Percentiles rank a stretch among this genome's conserved stretches.
These are phyloP conservation scores for Cercophora samala DNA, from an alignment of 495 filamentous ascomycete species.

Conservation along the genomic window DNA sequence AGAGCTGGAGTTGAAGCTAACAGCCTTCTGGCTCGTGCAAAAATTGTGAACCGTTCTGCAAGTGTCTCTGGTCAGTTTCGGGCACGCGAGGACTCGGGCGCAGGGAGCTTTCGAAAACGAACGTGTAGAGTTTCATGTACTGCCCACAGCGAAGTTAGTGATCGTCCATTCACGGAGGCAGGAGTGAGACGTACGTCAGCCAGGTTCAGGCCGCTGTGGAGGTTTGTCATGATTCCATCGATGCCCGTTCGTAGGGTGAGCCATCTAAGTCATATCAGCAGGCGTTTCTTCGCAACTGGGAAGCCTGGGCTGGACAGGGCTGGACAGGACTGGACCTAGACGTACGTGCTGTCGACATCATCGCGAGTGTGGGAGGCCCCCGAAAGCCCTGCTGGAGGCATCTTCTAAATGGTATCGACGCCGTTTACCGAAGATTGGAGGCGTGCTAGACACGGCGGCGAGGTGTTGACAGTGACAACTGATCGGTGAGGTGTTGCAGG, in stretches of 20 bases:
- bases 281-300: background rate
- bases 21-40: slow-evolving; percentile 95
- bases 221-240: slow-evolving; percentile 84
- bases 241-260: slow-evolving; percentile 81
- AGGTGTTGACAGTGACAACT: background rate
- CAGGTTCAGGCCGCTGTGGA: slow-evolving; percentile 92
- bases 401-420: slow-evolving; percentile 9
- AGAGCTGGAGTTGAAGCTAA: slow-evolving; percentile 41
- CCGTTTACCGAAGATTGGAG: background rate
- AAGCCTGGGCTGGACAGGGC: background rate
- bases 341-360: slow-evolving; percentile 80
- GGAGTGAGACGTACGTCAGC: slow-evolving; percentile 58
- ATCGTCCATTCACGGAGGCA: slow-evolving; percentile 16
- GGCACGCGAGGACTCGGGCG: background rate
- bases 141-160: background rate
- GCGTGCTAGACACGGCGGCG: background rate
- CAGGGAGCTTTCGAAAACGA: slow-evolving; percentile 30
- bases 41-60: slow-evolving; percentile 93
- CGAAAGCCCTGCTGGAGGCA: slow-evolving; percentile 27
- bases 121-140: slow-evolving; percentile 99
- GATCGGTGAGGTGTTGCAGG: background rate
- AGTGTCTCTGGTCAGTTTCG: slow-evolving; percentile 31
- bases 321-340: slow-evolving; percentile 20
- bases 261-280: slow-evolving; percentile 61
- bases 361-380: slow-evolving; percentile 67